Base-by-base conservation (phyloP, 306 rosid genomes). In the Gastrolobium bilobum region DNA sequence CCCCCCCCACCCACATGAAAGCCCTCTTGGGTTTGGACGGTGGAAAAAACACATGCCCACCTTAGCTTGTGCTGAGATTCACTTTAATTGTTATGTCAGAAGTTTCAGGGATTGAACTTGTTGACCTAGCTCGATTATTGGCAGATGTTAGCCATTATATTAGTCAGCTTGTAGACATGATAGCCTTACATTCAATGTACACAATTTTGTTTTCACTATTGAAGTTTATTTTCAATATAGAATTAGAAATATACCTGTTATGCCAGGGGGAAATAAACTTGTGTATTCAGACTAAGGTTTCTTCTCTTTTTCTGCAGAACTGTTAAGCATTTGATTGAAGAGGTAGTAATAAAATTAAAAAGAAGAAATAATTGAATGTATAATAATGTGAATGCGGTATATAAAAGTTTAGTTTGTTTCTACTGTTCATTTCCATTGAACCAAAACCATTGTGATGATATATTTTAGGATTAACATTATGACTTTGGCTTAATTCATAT, bases 81-180 rank as follows among this genome's bases (percentile, higher is more conserved):
- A 69, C 44, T 66, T 4, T 9, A 31, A 34, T 31, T 33, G 34
- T 31, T 30, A 34, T 31, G 7, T n/a, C 7, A 46, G 40, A 44
- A 29, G 2, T 33, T 47, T 13, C 6, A 20, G 26, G 53, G 39
- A 53, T 73, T 33, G 29, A 57, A 68, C 61, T 68, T 57, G 42
- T 31, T 20, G 26, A 37, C 52, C 2, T 65, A 43, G 29, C 38
- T 77, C 15, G 46, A 57, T 68, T 68, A 7, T 67, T 78, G 75
- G 42, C 4, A 4, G 37, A 30, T 68, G 29, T 67, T 53, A 43
- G 44, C 39, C 10, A 29, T 77, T 53, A 40, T 52, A 66, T 33
- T 33, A 4, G 40, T 52, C 44, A 52, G 35, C 46, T 53, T 43
- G 60, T 57, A 44, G 30, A 35, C 30, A 43, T 67, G 47, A 57